Percentiles rank a stretch among this genome's conserved stretches.
Conservation (phyloP, 2,329 filamentous ascomycete species). For the Cladosporium sp. region DNA sequence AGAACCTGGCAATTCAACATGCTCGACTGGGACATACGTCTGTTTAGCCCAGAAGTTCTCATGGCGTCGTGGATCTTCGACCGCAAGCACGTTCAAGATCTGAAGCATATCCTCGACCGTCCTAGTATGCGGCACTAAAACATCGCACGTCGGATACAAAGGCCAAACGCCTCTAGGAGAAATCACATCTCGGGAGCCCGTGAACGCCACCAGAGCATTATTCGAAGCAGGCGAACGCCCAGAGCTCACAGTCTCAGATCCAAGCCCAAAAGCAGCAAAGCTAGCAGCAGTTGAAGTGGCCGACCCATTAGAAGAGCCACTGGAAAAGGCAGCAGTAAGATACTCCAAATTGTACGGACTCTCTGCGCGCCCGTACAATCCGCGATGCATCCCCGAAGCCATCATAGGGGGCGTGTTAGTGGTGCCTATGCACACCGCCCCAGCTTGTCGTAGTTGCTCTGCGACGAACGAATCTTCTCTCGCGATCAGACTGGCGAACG, state of each 20-base stretch:
- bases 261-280: conserved; percentile 52
- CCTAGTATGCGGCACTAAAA: conserved; percentile 50
- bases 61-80: conserved; percentile 36
- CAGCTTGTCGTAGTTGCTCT: conserved; percentile 43
- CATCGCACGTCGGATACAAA: conserved; percentile 54
- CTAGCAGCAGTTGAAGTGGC: conserved; percentile 48
- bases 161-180: conserved; percentile 53
- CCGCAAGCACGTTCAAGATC: conserved; percentile 47
- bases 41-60: conserved; percentile 57
- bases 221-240: conserved; percentile 55
- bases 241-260: conserved; percentile 53
- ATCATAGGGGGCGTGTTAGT: conserved; percentile 61
- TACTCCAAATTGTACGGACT: conserved; percentile 54
- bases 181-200: conserved; percentile 51
- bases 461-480: conserved; percentile 52
- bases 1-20: conserved; percentile 29
- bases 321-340: conserved; percentile 52
- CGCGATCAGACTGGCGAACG: conserved; percentile 48
- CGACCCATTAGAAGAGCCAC: conserved; percentile 56
- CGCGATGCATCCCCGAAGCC: conserved; percentile 55
- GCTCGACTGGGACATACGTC: conserved; percentile 40
- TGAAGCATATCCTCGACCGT: conserved; percentile 48
- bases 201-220: conserved; percentile 54
- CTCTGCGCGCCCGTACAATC: conserved; percentile 53
- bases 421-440: conserved; percentile 50